These are phyloP conservation scores for Rosa multiflora DNA, from an alignment of 306 rosid genomes.

Conservation along the genomic window DNA sequence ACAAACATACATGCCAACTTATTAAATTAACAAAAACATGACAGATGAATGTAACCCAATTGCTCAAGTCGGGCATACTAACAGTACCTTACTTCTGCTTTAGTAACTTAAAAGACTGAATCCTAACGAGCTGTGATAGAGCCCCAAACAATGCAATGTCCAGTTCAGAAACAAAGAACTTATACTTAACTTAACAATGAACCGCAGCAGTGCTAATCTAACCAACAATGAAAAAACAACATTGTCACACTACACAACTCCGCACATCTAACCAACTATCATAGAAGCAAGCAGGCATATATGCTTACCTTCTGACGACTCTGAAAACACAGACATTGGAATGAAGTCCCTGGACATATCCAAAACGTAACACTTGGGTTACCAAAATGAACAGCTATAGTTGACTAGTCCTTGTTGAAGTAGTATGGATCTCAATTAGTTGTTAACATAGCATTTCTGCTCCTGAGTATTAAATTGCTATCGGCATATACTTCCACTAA, in stretches of 20 bases:
- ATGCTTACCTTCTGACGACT: conserved; percentile 65
- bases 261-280: neutral
- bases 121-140: neutral
- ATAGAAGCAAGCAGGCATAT: neutral
- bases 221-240: neutral
- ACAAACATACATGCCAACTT: neutral
- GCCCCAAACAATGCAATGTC: neutral
- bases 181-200: neutral
- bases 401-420: neutral
- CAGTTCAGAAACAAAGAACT: neutral
- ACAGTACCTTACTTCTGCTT: neutral
- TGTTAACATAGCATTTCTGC: neutral
- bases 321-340: conserved; percentile 83
- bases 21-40: neutral
- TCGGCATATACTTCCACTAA: neutral
- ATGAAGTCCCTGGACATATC: conserved; percentile 62
- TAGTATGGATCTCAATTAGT: neutral
- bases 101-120: neutral
- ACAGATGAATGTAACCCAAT: neutral
- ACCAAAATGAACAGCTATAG: conserved; percentile 8
- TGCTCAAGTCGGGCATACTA: neutral
- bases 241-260: neutral
- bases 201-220: neutral
- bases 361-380: conserved; percentile 45
- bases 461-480: neutral